Base-by-base conservation (phyloP, 139 green algal genomes). In the Picochlorum costavermella region DNA sequence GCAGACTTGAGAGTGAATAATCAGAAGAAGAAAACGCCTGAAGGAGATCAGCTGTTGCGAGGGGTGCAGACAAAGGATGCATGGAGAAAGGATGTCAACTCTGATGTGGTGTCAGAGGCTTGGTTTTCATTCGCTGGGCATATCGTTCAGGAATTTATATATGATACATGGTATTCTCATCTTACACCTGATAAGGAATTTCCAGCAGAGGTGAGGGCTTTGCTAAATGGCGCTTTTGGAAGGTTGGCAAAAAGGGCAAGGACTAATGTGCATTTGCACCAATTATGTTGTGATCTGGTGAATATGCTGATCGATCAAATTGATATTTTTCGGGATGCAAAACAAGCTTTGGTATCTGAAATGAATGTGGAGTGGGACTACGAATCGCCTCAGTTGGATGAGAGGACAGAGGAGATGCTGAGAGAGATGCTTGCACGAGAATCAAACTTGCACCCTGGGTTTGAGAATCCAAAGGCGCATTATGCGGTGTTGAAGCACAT, bases 141-240 rank as follows among this genome's bases (percentile, higher is more conserved):
- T 68, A 88, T 91, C 31, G 45, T 91, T 1, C 83, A 91, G 53
- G 82, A 91, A 73, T 95, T 87, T 64, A 53, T 95, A 12, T 94
- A 94, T 44, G 86, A 92, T 50, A 70, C 74, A 0, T 95, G 82
- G 82, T 95, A 74, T 28, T 51, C 55, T 0, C 17, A 61, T n/a
- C 51, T 95, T 0, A 85, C 75, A 0, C 86, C 88, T 2, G 88
- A 95, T 72, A 70, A 51, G 2, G 79, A 90, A 59, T 94, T 94
- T 50, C 86, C 88, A 2, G 73, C 81, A 1, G 79, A 92, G 56
- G 71, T 94, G 3, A 74, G 84, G 3, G 70, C 67, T 29, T 50
- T 87, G 36, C 67, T 92, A 6, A 88, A 95, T 72, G 20, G 56
- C 5, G 68, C 63, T 2, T 94, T 95, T 79, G 88, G 82, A 0